A percentile compares a stretch with the other conserved stretches of the same genome.
Conservation (phyloP, 2,329 filamentous ascomycete genomes). For the Orbilia oligospora region DNA sequence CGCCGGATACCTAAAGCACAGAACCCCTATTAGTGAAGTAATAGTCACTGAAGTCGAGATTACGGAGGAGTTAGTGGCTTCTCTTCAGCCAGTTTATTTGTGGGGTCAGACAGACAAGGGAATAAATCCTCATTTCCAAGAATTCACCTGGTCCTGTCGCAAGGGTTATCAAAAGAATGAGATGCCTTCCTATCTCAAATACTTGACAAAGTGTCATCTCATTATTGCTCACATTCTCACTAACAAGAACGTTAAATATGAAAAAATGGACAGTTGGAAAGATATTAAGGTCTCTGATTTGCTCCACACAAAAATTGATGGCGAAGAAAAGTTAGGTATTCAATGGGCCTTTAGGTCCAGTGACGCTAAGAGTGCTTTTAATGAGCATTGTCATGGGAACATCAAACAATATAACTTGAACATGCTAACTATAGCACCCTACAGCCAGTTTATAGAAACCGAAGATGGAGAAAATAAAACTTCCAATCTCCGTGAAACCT, state of each 20-base stretch:
- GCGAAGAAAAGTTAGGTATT: not conserved
- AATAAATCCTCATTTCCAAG: not conserved
- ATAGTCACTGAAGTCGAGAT: slow-evolving; percentile 11
- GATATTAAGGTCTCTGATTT: not conserved
- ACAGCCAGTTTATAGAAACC: too few species aligned
- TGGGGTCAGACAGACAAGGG: not conserved
- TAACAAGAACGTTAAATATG: not conserved
- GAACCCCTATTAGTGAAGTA: not conserved
- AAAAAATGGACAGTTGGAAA: not conserved
- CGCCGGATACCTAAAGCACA: slow-evolving; percentile 5
- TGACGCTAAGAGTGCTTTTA: not conserved
- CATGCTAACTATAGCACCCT: not conserved
- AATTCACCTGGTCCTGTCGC: not conserved
- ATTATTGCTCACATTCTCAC: not conserved
- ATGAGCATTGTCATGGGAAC: not conserved
- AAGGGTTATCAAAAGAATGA: not conserved
- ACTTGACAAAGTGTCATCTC: not conserved
- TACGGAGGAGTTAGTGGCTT: not conserved
- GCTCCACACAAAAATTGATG: not conserved
- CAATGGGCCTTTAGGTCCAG: not conserved
- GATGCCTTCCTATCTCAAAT: not conserved
- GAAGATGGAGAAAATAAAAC: too few species aligned
- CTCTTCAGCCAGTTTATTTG: not conserved
- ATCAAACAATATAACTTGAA: not conserved
- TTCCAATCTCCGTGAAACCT: too few species aligned